A percentile compares a stretch with the other conserved stretches of the same genome.
These are phyloP conservation scores for Paecilomyces variotii DNA, from an alignment of 2,329 filamentous ascomycete species.

Conservation along the genomic window DNA sequence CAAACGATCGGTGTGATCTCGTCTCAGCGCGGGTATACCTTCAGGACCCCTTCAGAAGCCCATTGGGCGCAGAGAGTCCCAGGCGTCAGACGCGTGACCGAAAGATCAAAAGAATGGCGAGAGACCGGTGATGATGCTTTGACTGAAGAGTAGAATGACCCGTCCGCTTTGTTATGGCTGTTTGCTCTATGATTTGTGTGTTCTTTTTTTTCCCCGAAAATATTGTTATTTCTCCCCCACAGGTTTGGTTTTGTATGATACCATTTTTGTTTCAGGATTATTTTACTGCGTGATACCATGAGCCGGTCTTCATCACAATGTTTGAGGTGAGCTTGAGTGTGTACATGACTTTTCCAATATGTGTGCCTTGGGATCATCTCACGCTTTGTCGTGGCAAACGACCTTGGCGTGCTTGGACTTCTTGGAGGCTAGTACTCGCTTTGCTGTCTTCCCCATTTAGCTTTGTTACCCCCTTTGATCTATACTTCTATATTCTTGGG, in stretches of 20 bases:
- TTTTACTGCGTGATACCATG: not conserved
- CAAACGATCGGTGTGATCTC: slow-evolving; percentile 96
- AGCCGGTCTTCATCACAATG: not conserved
- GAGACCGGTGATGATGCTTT: slow-evolving; percentile 71
- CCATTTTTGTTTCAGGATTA: slow-evolving; percentile 27
- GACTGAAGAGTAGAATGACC: slow-evolving; percentile 41
- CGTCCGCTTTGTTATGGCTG: slow-evolving; percentile 1
- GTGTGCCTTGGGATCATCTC: not conserved
- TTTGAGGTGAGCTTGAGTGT: not conserved
- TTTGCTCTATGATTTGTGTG: slow-evolving; percentile 1
- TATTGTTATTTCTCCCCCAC: slow-evolving; percentile 5
- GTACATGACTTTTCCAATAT: not conserved
- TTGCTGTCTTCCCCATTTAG: not conserved
- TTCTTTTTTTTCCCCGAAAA: slow-evolving; percentile 3
- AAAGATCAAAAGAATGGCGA: slow-evolving; percentile 83
- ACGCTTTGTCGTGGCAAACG: not conserved
- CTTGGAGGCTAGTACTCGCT: not conserved
- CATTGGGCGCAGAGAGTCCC: slow-evolving; percentile 79
- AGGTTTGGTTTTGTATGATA: slow-evolving; percentile 26
- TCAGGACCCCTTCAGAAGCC: slow-evolving; percentile 78
- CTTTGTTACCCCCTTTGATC: not conserved
- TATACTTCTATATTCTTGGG: not conserved
- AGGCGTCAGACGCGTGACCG: slow-evolving; percentile 73
- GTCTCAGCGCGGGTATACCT: slow-evolving; percentile 88
- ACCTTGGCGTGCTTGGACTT: not conserved